These are phyloP conservation scores for Ajuga chamaepitys DNA, from an alignment of 257 asterid genomes.

Conservation along the genomic window DNA sequence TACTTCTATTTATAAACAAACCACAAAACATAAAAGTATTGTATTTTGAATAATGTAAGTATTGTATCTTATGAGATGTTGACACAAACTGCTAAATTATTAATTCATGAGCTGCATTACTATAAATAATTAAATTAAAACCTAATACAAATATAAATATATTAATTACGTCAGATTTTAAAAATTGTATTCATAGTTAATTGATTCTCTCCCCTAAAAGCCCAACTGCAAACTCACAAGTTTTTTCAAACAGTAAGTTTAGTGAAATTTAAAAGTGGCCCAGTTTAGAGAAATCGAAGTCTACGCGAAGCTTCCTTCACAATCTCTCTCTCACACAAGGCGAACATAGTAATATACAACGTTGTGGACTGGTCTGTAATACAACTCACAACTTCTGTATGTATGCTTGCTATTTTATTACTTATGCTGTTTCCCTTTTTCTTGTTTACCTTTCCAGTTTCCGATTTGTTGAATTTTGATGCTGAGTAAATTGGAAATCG, in stretches of 20 bases:
- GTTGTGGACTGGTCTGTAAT: slow-evolving; percentile 10
- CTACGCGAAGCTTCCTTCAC: slow-evolving; percentile 42
- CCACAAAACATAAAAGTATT: too few species aligned
- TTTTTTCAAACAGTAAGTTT: slow-evolving; percentile 4
- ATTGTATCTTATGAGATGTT: too few species aligned
- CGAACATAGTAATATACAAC: slow-evolving; percentile 16
- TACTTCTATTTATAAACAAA: too few species aligned
- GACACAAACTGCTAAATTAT: too few species aligned
- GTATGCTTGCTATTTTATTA: background rate
- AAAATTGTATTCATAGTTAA: too few species aligned
- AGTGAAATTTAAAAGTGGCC: background rate
- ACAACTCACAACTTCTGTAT: slow-evolving; percentile 25
- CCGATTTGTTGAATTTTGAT: slow-evolving; percentile 5
- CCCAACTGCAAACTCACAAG: slow-evolving; percentile 18
- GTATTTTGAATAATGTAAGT: too few species aligned
- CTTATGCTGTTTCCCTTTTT: background rate
- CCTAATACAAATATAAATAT: too few species aligned
- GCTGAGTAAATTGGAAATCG: background rate
- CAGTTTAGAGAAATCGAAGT: slow-evolving; percentile 17
- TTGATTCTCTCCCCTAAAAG: background rate
- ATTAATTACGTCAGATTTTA: too few species aligned
- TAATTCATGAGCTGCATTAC: too few species aligned
- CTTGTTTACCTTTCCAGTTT: background rate
- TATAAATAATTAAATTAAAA: too few species aligned
- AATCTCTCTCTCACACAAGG: background rate